Evolutionary conservation across 1,284 basidiomycete genomes (phyloP), one percentile per base, ranked within the genome.

Genomic region (Boletus semigastroideus): DNA sequence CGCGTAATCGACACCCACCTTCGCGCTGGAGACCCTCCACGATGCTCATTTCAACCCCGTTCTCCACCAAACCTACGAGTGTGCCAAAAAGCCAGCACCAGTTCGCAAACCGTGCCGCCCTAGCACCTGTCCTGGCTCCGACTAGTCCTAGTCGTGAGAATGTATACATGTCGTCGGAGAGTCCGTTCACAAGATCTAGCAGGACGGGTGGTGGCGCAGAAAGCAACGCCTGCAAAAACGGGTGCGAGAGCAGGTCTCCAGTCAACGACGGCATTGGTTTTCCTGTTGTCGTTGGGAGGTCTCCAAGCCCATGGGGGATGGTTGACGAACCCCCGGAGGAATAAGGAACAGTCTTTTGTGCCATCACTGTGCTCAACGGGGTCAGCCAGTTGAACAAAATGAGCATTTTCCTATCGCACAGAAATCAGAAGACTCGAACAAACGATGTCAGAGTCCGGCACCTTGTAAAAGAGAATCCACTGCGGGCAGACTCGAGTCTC

Each of bases 31-130:
- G 74, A 55, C 77, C 77, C 39, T 74, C 76, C 40, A 89, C 83
- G 56, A 91, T 78, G 56, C 79, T 77, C 56, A 85, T 74, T 65
- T 92, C 88, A 2, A 92, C 82, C 8, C 80, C 79, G 63, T 92
- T 90, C 72, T 91, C 89, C 7, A 92, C 87, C 7, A 92, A 72
- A 42, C 84, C 83, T 11, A 88, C 87, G 17, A 92, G 72, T 0
- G 87, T 92, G 20, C 84, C 75, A 20, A 86, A 72, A 60, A 92
- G 78, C 90, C 89, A 92, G 64, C 89, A 90, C 86, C 87, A 90
- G 66, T 92, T 82, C 1, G 89, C 82, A 61, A 90, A 82, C 20
- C 81, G 78, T 30, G 75, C 87, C 5, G 87, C 89, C 36, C 82
- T 78, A 43, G 80, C 77, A 19, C 90, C 90, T 1, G 78, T 71